Percentiles rank a stretch among this genome's conserved stretches.
Conservation (phyloP, 148 eudicot genomes). For the Fallopia convolvulus region DNA sequence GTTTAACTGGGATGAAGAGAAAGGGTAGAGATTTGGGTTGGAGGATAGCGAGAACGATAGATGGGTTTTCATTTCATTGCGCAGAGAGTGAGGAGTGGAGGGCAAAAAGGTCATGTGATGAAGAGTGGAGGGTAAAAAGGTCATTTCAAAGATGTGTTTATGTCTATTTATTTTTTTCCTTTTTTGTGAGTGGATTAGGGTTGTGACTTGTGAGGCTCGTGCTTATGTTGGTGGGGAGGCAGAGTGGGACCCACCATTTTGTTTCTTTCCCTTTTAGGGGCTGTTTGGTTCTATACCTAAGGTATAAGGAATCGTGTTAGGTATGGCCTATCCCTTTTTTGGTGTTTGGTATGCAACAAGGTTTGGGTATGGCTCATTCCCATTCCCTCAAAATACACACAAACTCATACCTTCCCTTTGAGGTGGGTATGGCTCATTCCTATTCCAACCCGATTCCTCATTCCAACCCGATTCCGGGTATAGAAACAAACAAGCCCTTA, state of each 20-base stretch:
- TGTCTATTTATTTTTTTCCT: neutral
- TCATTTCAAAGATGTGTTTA: neutral
- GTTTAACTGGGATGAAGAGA: slow-evolving; percentile 11
- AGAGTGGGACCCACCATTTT: neutral
- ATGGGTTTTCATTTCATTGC: neutral
- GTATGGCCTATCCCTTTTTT: too few relatives aligned
- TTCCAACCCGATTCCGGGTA: too few relatives aligned
- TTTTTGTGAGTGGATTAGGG: slow-evolving; percentile 5
- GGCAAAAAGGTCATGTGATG: neutral
- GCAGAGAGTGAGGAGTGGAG: neutral
- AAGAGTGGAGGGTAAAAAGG: neutral
- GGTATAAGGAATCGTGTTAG: too few relatives aligned
- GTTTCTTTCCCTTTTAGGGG: neutral
- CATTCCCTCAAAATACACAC: too few relatives aligned
- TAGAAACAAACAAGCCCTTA: too few relatives aligned
- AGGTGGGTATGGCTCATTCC: too few relatives aligned
- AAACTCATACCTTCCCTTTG: too few relatives aligned
- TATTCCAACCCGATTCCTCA: too few relatives aligned
- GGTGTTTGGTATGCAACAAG: too few relatives aligned
- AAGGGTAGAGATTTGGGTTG: slow-evolving; percentile 9
- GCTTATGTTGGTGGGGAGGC: neutral
- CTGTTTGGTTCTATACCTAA: too few relatives aligned
- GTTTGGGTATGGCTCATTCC: too few relatives aligned
- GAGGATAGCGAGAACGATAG: too few relatives aligned
- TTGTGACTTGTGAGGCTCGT: slow-evolving; percentile 9